Evolutionary conservation across 305 asterid species (phyloP).

Genomic region (Solanum hybrid): DNA sequence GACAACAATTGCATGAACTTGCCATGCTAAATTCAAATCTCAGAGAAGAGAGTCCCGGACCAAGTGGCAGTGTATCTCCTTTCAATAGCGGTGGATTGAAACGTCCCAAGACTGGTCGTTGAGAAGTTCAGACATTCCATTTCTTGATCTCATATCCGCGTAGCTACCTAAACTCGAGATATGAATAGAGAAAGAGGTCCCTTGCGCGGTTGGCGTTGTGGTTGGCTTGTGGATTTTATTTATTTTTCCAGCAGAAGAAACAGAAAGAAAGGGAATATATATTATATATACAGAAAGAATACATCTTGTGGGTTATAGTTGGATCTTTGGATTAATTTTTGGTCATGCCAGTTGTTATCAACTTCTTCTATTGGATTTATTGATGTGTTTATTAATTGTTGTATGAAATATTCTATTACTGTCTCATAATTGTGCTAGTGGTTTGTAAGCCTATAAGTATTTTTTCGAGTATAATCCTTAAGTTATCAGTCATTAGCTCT

Average conservation of each 20-base stretch:
- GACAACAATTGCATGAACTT: conserved; percentile 15
- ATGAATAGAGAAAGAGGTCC: not conserved
- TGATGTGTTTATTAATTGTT: conserved; percentile 5
- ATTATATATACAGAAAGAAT: not conserved
- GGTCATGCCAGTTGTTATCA: not conserved
- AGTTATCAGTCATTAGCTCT: not conserved
- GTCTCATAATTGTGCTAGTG: not conserved
- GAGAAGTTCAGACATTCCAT: not conserved
- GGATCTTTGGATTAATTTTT: conserved; percentile 4
- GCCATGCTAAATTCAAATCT: conserved; percentile 17
- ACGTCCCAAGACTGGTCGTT: conserved; percentile 15
- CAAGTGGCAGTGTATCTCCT: conserved; percentile 16
- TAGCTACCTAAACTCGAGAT: not conserved
- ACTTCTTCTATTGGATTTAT: conserved; percentile 10
- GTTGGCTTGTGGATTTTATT: not conserved
- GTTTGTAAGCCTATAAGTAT: not conserved
- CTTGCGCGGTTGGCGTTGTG: not conserved
- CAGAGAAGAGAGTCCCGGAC: conserved; percentile 11
- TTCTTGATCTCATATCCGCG: not conserved
- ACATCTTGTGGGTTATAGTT: not conserved
- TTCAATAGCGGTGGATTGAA: conserved; percentile 9
- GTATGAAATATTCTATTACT: not conserved
- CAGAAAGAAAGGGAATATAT: not conserved
- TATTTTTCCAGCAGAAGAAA: not conserved
- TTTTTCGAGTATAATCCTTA: not conserved